phyloP scores from a whole-genome alignment of 768 basidiomycete genomes.

The Solioccasus polychromus region DNA sequence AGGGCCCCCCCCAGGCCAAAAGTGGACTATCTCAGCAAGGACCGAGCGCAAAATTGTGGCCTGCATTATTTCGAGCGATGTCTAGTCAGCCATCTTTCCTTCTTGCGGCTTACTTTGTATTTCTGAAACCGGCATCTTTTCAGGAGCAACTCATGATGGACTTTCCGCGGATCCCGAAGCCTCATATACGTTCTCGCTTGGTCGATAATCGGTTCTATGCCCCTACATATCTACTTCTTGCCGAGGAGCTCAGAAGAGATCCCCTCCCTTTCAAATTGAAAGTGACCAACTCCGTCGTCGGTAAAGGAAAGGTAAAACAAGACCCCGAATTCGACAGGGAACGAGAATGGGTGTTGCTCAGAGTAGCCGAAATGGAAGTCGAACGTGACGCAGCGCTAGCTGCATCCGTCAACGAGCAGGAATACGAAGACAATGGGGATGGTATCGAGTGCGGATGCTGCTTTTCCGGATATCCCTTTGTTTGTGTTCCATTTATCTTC shows the following conservation, averaged over 20 bases:
- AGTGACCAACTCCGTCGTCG: conserved; percentile 31
- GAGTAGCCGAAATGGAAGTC: conserved; percentile 26
- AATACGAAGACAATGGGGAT: conserved; percentile 45
- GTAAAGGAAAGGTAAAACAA: conserved; percentile 39
- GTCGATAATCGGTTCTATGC: conserved; percentile 51
- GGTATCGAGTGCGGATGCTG: conserved; percentile 90
- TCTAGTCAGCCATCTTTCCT: conserved; percentile 37
- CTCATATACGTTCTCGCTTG: conserved; percentile 49
- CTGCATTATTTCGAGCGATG: conserved; percentile 48
- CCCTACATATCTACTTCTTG: conserved; percentile 57
- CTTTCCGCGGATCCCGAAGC: conserved; percentile 57
- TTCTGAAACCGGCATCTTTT: not conserved
- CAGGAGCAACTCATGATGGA: conserved; percentile 53
- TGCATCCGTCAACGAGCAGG: conserved; percentile 37
- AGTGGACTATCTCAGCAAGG: conserved; percentile 52
- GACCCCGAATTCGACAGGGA: conserved; percentile 47
- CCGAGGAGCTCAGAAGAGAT: conserved; percentile 29
- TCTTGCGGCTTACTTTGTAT: not conserved
- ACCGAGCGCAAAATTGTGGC: conserved; percentile 44
- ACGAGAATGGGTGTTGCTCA: conserved; percentile 45
- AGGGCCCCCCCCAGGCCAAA: conserved; percentile 38
- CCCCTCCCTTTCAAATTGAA: conserved; percentile 39
- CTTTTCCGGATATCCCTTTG: conserved; percentile 69
- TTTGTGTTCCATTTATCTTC: conserved; percentile 35
- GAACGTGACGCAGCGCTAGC: conserved; percentile 29